These are phyloP conservation scores for Echinochloa phyllopogon DNA, from an alignment of 176 grass and related monocot species.

Conservation along the genomic window DNA sequence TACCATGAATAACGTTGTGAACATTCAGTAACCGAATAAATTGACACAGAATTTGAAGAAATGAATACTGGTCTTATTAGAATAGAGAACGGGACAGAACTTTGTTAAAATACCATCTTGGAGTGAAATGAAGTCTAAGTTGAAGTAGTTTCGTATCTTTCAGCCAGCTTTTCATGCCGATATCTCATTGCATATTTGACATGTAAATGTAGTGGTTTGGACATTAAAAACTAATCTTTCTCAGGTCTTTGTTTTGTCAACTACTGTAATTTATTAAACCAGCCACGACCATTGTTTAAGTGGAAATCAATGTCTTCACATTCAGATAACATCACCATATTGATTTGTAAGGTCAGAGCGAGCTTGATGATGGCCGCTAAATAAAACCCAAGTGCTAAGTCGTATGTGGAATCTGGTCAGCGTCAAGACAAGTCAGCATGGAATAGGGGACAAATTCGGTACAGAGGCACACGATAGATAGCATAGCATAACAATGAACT, in stretches of 20 bases:
- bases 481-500: slow-evolving; percentile 9
- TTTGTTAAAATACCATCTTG: not conserved
- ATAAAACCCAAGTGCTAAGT: not conserved
- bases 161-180: not conserved
- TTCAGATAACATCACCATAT: not conserved
- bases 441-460: slow-evolving; percentile 5
- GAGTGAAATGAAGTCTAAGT: not conserved
- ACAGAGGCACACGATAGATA: slow-evolving; percentile 6
- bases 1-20: not conserved
- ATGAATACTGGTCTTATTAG: no score
- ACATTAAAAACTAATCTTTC: not conserved
- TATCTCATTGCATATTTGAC: not conserved
- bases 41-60: no score
- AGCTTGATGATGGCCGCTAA: not conserved
- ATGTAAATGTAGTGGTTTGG: not conserved
- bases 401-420: slow-evolving; percentile 34
- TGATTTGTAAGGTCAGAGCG: not conserved
- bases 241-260: not conserved
- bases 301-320: not conserved
- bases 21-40: no score
- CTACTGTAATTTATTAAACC: not conserved
- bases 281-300: not conserved
- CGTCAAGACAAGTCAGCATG: slow-evolving; percentile 24
- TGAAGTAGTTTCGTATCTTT: not conserved
- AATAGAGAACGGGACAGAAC: no score